A percentile compares a stretch with the other conserved stretches of the same genome.
These are phyloP conservation scores for Castanospermum australe DNA, from an alignment of 306 rosid genomes.

Conservation along the genomic window DNA sequence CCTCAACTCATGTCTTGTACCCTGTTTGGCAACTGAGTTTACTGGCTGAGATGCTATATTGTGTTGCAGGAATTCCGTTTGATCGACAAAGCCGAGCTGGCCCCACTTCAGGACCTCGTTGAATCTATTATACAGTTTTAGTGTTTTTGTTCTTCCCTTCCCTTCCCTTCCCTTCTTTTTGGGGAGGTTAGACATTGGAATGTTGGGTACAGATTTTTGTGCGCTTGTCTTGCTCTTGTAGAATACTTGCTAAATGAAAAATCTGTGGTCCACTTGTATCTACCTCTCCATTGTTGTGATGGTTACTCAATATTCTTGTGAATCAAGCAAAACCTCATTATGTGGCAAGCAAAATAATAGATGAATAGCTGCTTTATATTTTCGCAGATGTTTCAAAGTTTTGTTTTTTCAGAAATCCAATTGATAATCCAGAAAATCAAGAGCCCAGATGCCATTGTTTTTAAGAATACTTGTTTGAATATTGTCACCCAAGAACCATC, in stretches of 20 bases:
- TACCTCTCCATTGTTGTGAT: background rate
- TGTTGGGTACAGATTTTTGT: slow-evolving; percentile 32
- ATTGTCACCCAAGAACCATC: too few relatives aligned
- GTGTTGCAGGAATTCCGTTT: slow-evolving; percentile 70
- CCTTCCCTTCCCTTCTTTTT: background rate
- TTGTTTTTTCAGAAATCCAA: too few relatives aligned
- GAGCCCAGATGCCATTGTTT: too few relatives aligned
- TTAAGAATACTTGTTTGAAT: too few relatives aligned
- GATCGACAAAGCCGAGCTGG: slow-evolving; percentile 77
- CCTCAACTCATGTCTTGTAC: background rate
- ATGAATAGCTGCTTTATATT: background rate
- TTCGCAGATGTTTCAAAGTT: background rate
- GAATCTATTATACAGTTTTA: slow-evolving; percentile 62
- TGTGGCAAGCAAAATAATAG: slow-evolving; percentile 10
- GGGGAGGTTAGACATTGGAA: slow-evolving; percentile 27
- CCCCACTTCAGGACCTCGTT: slow-evolving; percentile 78
- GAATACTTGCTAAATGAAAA: slow-evolving; percentile 28
- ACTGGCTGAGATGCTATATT: slow-evolving; percentile 13
- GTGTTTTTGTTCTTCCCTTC: background rate
- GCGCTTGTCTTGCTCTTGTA: slow-evolving; percentile 32
- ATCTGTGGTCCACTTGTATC: slow-evolving; percentile 9
- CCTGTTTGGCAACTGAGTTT: background rate
- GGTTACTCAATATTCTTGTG: background rate
- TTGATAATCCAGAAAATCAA: background rate
- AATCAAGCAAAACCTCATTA: slow-evolving; percentile 7